These are phyloP conservation scores for Coemansia sp. DNA, from an alignment of 192 early-diverging fungal genomes.

Conservation along the genomic window DNA sequence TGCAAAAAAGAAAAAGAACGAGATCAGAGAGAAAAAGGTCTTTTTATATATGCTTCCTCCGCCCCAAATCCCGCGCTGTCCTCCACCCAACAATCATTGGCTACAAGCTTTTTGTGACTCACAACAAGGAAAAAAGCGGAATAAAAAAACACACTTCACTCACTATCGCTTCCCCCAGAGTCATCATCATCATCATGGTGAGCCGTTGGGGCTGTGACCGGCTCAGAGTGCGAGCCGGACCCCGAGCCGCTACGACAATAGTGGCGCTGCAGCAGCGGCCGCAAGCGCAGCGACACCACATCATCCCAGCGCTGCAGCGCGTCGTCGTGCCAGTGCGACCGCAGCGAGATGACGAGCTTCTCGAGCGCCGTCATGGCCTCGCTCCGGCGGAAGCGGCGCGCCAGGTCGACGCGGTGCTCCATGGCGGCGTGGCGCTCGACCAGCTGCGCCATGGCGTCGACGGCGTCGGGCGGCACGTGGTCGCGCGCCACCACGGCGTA, in stretches of 20 bases:
- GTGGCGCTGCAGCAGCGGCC: constrained; percentile 38
- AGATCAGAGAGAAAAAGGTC: too few species aligned
- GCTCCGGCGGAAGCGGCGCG: constrained; percentile 53
- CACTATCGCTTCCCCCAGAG: neutral
- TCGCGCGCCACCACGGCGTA: constrained; percentile 56
- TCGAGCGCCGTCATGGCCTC: constrained; percentile 65
- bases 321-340: constrained; percentile 50
- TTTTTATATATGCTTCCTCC: neutral
- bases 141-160: too few species aligned
- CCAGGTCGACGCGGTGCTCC: constrained; percentile 63
- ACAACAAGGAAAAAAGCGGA: constrained; percentile 6
- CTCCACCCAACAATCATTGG: neutral
- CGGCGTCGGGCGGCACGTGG: constrained; percentile 55
- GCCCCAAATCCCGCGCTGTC: neutral
- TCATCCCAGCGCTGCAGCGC: constrained; percentile 46
- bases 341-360: constrained; percentile 66
- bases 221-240: constrained; percentile 9
- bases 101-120: constrained; percentile 17
- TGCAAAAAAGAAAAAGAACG: neutral
- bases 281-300: constrained; percentile 25
- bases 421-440: constrained; percentile 64
- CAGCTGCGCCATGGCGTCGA: constrained; percentile 61
- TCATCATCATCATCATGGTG: neutral
- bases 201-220: neutral
- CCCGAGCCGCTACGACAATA: constrained; percentile 27